phyloP scores from a whole-genome alignment of 2,329 filamentous ascomycete genomes.

The Fusarium solani-melongenae region DNA sequence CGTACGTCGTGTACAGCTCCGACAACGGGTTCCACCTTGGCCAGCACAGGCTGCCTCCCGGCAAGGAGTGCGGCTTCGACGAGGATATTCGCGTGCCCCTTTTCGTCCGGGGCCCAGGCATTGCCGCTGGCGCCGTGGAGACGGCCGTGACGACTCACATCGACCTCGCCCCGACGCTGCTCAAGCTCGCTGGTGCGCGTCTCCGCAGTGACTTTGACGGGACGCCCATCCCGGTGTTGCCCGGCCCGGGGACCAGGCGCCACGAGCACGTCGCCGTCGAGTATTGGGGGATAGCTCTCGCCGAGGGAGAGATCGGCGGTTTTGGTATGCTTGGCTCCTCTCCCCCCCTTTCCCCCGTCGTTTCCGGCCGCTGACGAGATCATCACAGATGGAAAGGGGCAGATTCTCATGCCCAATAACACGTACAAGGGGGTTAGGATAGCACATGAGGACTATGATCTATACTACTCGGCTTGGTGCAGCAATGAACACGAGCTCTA shows the following conservation, averaged over 20 bases:
- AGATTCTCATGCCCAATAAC: conserved; percentile 52
- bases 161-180: conserved; percentile 71
- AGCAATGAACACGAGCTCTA: conserved; percentile 75
- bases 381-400: conserved; percentile 35
- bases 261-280: conserved; percentile 68
- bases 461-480: conserved; percentile 78
- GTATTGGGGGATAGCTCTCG: conserved; percentile 61
- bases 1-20: conserved; percentile 68
- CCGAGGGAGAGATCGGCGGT: conserved; percentile 49
- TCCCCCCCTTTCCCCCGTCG: background rate
- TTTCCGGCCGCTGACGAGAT: conserved; percentile 3
- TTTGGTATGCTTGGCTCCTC: conserved; percentile 32
- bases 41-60: conserved; percentile 67
- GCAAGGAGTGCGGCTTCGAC: conserved; percentile 68
- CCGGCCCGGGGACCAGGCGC: conserved; percentile 43
- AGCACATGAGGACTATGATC: conserved; percentile 63
- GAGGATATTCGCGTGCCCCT: conserved; percentile 70
- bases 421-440: conserved; percentile 72
- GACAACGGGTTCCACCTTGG: conserved; percentile 72
- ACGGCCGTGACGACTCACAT: conserved; percentile 68
- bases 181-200: conserved; percentile 56
- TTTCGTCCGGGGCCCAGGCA: conserved; percentile 65
- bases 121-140: conserved; percentile 53
- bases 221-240: conserved; percentile 59
- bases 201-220: conserved; percentile 67